Evolutionary conservation across 305 asterid species (phyloP).

Genomic region (Fraxinus floribunda): DNA sequence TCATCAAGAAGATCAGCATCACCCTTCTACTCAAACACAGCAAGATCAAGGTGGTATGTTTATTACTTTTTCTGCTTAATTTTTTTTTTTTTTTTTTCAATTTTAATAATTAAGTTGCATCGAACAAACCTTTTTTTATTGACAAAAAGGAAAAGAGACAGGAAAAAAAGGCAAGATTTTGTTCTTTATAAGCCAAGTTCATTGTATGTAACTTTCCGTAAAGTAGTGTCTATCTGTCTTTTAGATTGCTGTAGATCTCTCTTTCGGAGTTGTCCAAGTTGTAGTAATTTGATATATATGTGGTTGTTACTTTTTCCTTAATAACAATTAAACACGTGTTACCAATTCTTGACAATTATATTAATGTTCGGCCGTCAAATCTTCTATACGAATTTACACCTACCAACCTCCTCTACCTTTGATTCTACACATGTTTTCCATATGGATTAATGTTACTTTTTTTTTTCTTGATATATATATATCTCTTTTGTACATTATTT

Average conservation of each 20-base stretch:
- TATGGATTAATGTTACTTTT: background rate
- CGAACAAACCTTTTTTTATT: background rate
- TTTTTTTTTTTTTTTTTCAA: background rate
- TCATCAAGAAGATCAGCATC: constrained; percentile 26
- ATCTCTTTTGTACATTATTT: background rate
- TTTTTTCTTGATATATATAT: background rate
- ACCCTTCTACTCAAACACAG: constrained; percentile 6
- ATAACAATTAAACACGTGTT: background rate
- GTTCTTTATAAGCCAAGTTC: constrained; percentile 40
- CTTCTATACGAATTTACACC: constrained; percentile 18
- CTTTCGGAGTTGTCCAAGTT: constrained; percentile 8
- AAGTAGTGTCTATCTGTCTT: constrained; percentile 40
- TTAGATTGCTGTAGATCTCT: constrained; percentile 25
- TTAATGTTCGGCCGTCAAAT: constrained; percentile 23
- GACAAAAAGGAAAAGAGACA: background rate
- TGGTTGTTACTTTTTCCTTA: background rate
- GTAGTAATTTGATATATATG: background rate
- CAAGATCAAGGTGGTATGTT: constrained; percentile 12
- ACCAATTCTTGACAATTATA: constrained; percentile 8
- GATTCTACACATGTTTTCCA: constrained; percentile 10
- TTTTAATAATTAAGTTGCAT: background rate
- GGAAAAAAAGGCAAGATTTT: constrained; percentile 8
- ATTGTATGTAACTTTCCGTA: constrained; percentile 62
- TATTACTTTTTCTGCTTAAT: background rate
- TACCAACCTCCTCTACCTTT: background rate